Evolutionary conservation across 192 early-diverging fungal species (phyloP).

Genomic region (Backusella luteola): DNA sequence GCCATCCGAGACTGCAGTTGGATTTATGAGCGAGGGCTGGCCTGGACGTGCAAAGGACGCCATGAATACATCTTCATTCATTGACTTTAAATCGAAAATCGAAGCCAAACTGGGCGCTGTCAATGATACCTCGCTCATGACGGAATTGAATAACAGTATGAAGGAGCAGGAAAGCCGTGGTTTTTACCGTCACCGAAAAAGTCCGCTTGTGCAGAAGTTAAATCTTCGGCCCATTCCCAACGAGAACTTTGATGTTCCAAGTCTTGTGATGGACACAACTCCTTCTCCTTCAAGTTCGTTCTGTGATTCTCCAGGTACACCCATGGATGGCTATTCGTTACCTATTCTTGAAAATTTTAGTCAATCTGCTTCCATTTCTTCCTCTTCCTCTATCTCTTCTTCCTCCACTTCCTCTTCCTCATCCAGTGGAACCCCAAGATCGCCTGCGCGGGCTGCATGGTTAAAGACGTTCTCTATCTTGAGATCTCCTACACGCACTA

Average conservation of each 20-base stretch:
- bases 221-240: constrained; percentile 13
- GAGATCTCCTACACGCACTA: neutral
- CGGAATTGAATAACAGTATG: neutral
- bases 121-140: neutral
- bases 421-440: neutral
- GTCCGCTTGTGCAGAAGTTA: constrained; percentile 7
- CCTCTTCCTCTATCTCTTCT: neutral
- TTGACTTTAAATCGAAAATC: constrained; percentile 15
- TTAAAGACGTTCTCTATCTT: neutral
- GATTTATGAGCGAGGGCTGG: constrained; percentile 6
- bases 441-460: neutral
- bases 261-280: neutral
- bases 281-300: constrained; percentile 2
- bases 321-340: neutral
- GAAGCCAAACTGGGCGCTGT: constrained; percentile 8
- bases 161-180: neutral
- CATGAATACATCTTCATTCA: neutral
- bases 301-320: neutral
- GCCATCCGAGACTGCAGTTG: neutral
- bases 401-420: neutral
- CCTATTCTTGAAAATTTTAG: neutral
- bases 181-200: constrained; percentile 14
- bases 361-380: neutral
- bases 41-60: constrained; percentile 5
- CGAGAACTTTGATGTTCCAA: neutral